These are phyloP conservation scores for Plantago major DNA, from an alignment of 257 asterid genomes.

Conservation along the genomic window DNA sequence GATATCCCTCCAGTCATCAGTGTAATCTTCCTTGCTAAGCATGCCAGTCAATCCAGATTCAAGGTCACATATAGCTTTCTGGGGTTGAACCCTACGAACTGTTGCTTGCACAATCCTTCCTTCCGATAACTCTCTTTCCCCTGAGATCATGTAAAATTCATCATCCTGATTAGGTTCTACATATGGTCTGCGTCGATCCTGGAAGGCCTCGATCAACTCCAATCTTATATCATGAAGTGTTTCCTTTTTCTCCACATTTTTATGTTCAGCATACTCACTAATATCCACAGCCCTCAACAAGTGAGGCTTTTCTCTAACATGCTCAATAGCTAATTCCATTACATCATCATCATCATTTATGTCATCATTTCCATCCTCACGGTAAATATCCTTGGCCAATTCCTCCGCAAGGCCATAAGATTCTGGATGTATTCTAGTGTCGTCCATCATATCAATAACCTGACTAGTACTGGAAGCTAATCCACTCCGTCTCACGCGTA, in stretches of 20 bases:
- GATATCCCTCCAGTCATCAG: slow-evolving; percentile 65
- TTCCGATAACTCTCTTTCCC: slow-evolving; percentile 83
- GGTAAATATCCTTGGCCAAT: slow-evolving; percentile 88
- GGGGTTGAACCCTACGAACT: slow-evolving; percentile 80
- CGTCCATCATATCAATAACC: slow-evolving; percentile 81
- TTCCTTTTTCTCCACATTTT: slow-evolving; percentile 58
- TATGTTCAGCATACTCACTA: slow-evolving; percentile 61
- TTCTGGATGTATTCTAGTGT: slow-evolving; percentile 95
- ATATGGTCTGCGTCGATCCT: slow-evolving; percentile 75
- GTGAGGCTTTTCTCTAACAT: slow-evolving; percentile 86
- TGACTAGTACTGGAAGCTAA: slow-evolving; percentile 80
- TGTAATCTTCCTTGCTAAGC: slow-evolving; percentile 71
- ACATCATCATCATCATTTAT: slow-evolving; percentile 78
- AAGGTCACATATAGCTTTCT: slow-evolving; percentile 64
- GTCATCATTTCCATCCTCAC: slow-evolving; percentile 65
- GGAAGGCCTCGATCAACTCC: slow-evolving; percentile 93
- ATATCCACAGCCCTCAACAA: slow-evolving; percentile 61
- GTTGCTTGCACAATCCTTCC: slow-evolving; percentile 93
- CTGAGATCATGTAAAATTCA: slow-evolving; percentile 83
- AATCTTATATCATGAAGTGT: slow-evolving; percentile 77
- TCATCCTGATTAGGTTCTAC: slow-evolving; percentile 81
- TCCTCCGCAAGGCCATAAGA: slow-evolving; percentile 85
- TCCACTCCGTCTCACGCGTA: slow-evolving; percentile 86
- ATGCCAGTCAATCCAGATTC: slow-evolving; percentile 92
- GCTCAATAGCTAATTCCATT: slow-evolving; percentile 92